A percentile compares a stretch with the other conserved stretches of the same genome.
These are phyloP conservation scores for Ajuga reptans DNA, from an alignment of 305 asterid genomes.

Conservation along the genomic window DNA sequence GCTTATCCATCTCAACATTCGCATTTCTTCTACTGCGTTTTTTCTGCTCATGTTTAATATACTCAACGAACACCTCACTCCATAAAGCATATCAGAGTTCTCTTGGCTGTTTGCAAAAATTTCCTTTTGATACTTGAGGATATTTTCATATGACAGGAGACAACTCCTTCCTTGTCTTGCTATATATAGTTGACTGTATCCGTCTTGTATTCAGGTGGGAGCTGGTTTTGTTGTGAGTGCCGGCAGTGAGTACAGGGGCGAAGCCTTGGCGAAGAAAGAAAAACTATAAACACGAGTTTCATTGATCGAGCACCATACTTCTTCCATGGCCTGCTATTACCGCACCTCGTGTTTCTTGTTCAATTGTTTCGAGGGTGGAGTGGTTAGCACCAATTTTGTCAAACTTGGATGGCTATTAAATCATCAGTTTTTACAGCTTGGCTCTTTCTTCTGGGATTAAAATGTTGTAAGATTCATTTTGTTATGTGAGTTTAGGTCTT, in stretches of 20 bases:
- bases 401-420: background rate
- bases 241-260: slow-evolving; percentile 82
- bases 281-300: slow-evolving; percentile 31
- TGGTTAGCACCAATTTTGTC: slow-evolving; percentile 38
- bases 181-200: background rate
- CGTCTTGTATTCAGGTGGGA: slow-evolving; percentile 56
- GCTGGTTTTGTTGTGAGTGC: slow-evolving; percentile 81
- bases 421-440: background rate
- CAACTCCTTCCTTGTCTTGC: background rate
- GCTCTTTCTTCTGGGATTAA: slow-evolving; percentile 2
- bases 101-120: too few species aligned
- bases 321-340: background rate
- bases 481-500: background rate
- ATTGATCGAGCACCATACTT: background rate
- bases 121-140: too few species aligned
- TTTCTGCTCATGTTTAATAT: too few species aligned
- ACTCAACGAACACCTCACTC: too few species aligned
- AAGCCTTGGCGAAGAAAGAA: slow-evolving; percentile 83
- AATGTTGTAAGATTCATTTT: slow-evolving; percentile 7
- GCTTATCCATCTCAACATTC: too few species aligned
- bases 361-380: slow-evolving; percentile 11
- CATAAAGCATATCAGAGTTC: too few species aligned
- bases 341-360: slow-evolving; percentile 14
- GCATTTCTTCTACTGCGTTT: too few species aligned
- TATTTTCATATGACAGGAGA: too few species aligned